These are phyloP conservation scores for Beauveria sp. DNA, from an alignment of 2,329 filamentous ascomycete genomes.

Conservation along the genomic window DNA sequence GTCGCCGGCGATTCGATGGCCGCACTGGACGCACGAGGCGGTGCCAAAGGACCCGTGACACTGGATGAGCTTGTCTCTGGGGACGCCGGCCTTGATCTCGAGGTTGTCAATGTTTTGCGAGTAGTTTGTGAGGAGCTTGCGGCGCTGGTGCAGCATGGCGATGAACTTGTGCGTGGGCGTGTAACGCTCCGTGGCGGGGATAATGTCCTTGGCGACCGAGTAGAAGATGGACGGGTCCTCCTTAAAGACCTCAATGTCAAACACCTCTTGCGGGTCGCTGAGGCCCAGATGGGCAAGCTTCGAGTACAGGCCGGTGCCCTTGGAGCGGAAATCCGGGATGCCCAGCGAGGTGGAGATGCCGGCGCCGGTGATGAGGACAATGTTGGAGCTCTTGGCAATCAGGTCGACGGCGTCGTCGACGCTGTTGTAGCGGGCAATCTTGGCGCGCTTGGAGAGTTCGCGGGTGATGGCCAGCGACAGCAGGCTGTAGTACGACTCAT, in stretches of 20 bases:
- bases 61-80: slow-evolving; percentile 76
- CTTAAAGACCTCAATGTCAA: slow-evolving; percentile 81
- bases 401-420: slow-evolving; percentile 80
- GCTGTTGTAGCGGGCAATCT: slow-evolving; percentile 72
- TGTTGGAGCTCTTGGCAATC: slow-evolving; percentile 67
- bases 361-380: slow-evolving; percentile 89
- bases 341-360: slow-evolving; percentile 95
- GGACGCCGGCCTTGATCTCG: slow-evolving; percentile 78
- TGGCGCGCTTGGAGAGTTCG: slow-evolving; percentile 74
- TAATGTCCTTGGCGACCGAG: slow-evolving; percentile 80
- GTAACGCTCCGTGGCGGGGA: slow-evolving; percentile 71
- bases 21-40: slow-evolving; percentile 80
- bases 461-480: slow-evolving; percentile 71
- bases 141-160: slow-evolving; percentile 75
- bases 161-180: slow-evolving; percentile 95
- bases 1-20: slow-evolving; percentile 64
- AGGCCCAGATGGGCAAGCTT: slow-evolving; percentile 71
- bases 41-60: slow-evolving; percentile 96
- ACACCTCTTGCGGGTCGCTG: slow-evolving; percentile 87
- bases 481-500: slow-evolving; percentile 67
- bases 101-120: slow-evolving; percentile 99
- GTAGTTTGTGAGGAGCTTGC: slow-evolving; percentile 91
- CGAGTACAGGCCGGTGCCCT: slow-evolving; percentile 85
- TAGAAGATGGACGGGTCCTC: slow-evolving; percentile 88
- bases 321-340: slow-evolving; percentile 94